phyloP scores from a whole-genome alignment of 169 alveolate species.

The Besnoitia besnoiti region DNA sequence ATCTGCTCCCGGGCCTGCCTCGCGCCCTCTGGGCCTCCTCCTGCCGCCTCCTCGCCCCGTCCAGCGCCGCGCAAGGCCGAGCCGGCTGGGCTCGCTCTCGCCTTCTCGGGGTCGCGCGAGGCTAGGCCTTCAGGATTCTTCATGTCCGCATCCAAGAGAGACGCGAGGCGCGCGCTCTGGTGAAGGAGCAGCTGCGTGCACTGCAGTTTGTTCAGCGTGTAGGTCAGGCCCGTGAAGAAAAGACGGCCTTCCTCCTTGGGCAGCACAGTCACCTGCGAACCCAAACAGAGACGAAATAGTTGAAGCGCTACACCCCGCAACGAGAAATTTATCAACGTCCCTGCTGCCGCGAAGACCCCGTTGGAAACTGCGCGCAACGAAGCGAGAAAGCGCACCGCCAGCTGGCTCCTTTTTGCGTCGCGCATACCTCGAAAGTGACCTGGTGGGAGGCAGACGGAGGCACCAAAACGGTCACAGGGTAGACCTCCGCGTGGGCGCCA shows the following conservation, averaged over 20 bases:
- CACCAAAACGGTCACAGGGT: conserved; percentile 59
- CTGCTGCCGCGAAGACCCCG: too few species aligned
- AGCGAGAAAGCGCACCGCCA: too few species aligned
- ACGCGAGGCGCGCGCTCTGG: conserved; percentile 15
- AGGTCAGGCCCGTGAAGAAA: conserved; percentile 48
- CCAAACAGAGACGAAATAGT: neutral
- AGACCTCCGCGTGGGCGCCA: conserved; percentile 42
- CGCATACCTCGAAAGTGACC: conserved; percentile 52
- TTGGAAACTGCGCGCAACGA: too few species aligned
- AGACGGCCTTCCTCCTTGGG: conserved; percentile 59
- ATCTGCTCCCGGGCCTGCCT: neutral
- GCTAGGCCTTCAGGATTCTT: neutral
- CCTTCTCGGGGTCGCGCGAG: neutral
- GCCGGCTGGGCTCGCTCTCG: neutral
- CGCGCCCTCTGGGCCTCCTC: neutral
- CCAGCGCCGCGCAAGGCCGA: neutral
- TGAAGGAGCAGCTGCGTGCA: conserved; percentile 52
- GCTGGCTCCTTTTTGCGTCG: neutral
- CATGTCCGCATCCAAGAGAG: neutral
- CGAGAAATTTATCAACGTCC: too few species aligned
- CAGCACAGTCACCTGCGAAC: conserved; percentile 45
- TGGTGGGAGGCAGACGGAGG: conserved; percentile 58
- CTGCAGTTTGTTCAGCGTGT: conserved; percentile 42
- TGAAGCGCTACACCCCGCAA: too few species aligned
- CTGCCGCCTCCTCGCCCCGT: too few species aligned